These are phyloP conservation scores for Colletotrichum orbiculare DNA, from an alignment of 2,329 filamentous ascomycete genomes.

Conservation along the genomic window DNA sequence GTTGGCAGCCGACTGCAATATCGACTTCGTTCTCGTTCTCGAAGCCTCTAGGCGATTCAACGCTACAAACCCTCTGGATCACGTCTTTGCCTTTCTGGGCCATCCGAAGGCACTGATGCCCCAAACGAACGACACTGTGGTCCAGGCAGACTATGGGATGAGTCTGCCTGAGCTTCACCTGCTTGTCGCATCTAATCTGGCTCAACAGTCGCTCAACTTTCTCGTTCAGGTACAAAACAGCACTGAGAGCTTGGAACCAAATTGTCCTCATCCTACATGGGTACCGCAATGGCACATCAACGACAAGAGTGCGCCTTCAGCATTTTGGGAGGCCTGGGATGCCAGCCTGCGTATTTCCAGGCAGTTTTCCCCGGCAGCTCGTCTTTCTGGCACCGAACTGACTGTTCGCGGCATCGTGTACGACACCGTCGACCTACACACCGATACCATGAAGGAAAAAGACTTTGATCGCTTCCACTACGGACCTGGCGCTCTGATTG, in stretches of 20 bases:
- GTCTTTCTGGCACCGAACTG: neutral
- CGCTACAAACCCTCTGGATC: conserved; percentile 4
- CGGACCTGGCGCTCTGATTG: neutral
- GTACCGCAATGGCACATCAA: conserved; percentile 6
- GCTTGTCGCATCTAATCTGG: neutral
- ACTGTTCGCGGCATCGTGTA: neutral
- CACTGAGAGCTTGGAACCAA: neutral
- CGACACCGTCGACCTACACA: neutral
- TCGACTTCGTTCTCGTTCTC: conserved; percentile 4
- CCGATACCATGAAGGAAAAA: neutral
- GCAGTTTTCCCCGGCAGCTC: neutral
- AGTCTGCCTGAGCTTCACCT: neutral
- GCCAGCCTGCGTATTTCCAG: neutral
- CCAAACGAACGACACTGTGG: neutral
- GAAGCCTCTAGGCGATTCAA: conserved; percentile 5
- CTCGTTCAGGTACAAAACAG: neutral
- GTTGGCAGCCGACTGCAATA: neutral
- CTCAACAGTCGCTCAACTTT: conserved; percentile 5
- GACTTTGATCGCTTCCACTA: neutral
- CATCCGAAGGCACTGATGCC: neutral
- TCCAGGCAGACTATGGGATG: conserved; percentile 6
- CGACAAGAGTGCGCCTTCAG: neutral
- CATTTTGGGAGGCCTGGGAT: conserved; percentile 15
- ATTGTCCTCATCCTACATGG: neutral
- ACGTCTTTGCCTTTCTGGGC: conserved; percentile 7